Base-by-base conservation (phyloP, 2,329 filamentous ascomycete species). In the Pseudopithomyces chartarum region DNA sequence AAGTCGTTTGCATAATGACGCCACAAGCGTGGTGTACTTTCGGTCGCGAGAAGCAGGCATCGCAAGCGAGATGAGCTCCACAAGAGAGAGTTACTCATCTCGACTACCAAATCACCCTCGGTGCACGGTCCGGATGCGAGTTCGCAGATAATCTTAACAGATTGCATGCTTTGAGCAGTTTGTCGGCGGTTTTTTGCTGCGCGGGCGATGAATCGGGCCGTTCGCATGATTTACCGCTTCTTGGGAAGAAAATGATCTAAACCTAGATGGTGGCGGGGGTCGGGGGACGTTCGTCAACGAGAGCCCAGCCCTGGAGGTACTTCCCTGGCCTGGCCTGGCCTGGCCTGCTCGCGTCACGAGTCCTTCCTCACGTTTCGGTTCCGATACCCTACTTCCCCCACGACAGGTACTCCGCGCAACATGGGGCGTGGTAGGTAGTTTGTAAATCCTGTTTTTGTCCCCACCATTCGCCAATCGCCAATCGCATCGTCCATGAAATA, bases 41-140 rank as follows among this genome's bases (percentile, higher is more conserved):
- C 56, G 61, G 56, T 62, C 60, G 60, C 54, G 57, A 60, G 55
- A 55, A 62, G 63, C 65, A 65, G 62, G 63, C 64, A 64, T 66
- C 54, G 49, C 62, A 73, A 74, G 70, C 73, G 73, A 75, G 66
- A 75, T 75, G 71, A 74, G 69, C 62, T 74, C 70, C 69, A 73
- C 71, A 65, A 57, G 63, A 63, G 39, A 56, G 58, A 63, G 53
- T 59, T 60, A 52, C 59, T 68, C 64, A 68, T 69, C 63, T 69
- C 61, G 60, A 67, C 64, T 55, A 59, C 61, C 55, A 66, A 59
- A 59, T 59, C 56, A 58, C 55, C 54, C 53, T 39, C 43, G 32
- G 13, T 45, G 69, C 71, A 71, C 68, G 68, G 64, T 42, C 66
- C 57, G 49, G 33, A 65, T 29, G 26, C 8, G 8, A 59, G 61